These are phyloP conservation scores for Colletotrichum tanaceti DNA, from an alignment of 2,329 filamentous ascomycete genomes.

Conservation along the genomic window DNA sequence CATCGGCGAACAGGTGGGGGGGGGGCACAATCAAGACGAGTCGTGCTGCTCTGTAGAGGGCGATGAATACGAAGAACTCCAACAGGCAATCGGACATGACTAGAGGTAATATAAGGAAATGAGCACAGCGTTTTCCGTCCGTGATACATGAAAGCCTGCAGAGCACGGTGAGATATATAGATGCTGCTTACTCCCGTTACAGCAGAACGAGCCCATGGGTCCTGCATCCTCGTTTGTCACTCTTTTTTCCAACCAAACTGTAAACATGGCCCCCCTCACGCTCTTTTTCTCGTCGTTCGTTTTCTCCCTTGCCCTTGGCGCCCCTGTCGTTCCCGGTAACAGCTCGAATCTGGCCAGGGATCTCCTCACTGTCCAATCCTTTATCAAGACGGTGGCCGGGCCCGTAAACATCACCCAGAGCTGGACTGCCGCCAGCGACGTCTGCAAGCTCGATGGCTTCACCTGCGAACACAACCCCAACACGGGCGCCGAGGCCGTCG, in stretches of 20 bases:
- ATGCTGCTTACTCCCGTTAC: background rate
- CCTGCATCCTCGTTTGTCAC: background rate
- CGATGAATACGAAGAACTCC: background rate
- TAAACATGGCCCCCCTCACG: slow-evolving; percentile 11
- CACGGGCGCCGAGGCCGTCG: slow-evolving; percentile 7
- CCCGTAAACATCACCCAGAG: slow-evolving; percentile 10
- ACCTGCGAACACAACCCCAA: slow-evolving; percentile 13
- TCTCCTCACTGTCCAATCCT: slow-evolving; percentile 7
- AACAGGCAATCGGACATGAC: background rate
- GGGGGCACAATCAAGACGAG: slow-evolving; percentile 2
- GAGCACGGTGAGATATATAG: background rate
- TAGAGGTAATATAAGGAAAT: background rate
- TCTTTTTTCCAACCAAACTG: background rate
- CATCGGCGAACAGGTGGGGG: background rate
- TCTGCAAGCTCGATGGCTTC: slow-evolving; percentile 28
- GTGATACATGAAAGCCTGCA: background rate
- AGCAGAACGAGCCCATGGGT: accelerated
- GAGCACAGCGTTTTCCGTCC: background rate
- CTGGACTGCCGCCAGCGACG: slow-evolving; percentile 11
- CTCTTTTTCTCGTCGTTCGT: slow-evolving; percentile 32
- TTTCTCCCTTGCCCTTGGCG: slow-evolving; percentile 19
- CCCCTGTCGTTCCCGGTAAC: too few relatives aligned
- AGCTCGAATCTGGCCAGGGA: slow-evolving; percentile 21
- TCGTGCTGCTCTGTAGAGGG: background rate
- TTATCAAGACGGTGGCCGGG: slow-evolving; percentile 17